Conservation (phyloP, 108 stramenopile species). For the Cyclostephanos invisitatus region DNA sequence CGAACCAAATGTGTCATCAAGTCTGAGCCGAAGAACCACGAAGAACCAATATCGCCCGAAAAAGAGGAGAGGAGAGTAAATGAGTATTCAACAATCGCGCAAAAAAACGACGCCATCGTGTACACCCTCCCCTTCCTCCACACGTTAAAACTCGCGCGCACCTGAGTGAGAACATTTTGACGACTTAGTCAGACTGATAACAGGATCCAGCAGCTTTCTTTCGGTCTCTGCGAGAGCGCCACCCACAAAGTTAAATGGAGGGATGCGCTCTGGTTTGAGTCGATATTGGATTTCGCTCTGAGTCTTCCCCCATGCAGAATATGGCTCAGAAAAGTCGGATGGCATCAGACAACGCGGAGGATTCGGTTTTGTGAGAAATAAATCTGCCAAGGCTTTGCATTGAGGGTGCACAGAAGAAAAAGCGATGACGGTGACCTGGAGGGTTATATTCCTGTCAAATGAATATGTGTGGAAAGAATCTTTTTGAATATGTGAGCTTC, state of each 20-base stretch:
- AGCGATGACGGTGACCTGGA: conserved; percentile 65
- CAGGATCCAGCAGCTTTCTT: conserved; percentile 47
- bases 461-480: conserved; percentile 7
- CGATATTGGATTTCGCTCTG: conserved; percentile 49
- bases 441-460: conserved; percentile 26
- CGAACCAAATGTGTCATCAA: conserved; percentile 62
- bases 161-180: conserved; percentile 66
- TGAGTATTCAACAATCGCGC: too few relatives aligned
- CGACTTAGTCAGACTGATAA: conserved; percentile 56
- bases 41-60: too few relatives aligned
- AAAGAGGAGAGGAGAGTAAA: too few relatives aligned
- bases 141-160: too few relatives aligned
- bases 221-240: conserved; percentile 50
- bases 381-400: conserved; percentile 58
- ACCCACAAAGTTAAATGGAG: conserved; percentile 52
- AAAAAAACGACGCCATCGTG: too few relatives aligned
- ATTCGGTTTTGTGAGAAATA: conserved; percentile 47
- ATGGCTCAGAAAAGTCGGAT: conserved; percentile 47
- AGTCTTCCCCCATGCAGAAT: conserved; percentile 46
- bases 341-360: conserved; percentile 34
- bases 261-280: conserved; percentile 52
- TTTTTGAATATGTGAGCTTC: conserved; percentile 15
- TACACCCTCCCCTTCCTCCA: too few relatives aligned
- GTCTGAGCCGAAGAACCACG: too few relatives aligned
- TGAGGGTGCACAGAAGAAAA: conserved; percentile 85